Conservation (phyloP, 1,139 yeast species). For the Zhuliangozyma blackwelliae region DNA sequence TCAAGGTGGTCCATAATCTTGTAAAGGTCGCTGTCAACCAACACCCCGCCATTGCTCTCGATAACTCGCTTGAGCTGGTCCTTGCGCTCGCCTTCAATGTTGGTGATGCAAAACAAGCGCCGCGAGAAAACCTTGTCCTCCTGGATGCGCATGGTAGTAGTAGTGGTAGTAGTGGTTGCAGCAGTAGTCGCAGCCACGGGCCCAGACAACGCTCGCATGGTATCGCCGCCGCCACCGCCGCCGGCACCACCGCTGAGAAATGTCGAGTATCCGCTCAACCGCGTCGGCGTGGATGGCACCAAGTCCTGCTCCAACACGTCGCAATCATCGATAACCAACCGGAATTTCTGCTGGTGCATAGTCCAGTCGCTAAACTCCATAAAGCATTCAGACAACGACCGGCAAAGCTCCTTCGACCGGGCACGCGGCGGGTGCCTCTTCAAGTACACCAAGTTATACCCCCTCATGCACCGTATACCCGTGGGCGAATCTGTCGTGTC, state of each 20-base stretch:
- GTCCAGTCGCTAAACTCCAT: slow-evolving; percentile 44
- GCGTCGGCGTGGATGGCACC: slow-evolving; percentile 7
- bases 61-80: slow-evolving; percentile 33
- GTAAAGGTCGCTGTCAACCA: slow-evolving; percentile 47
- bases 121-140: slow-evolving; percentile 14
- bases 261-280: slow-evolving; percentile 4
- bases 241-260: no score
- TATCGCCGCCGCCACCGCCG: no score
- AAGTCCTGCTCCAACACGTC: slow-evolving; percentile 9
- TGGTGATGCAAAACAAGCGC: slow-evolving; percentile 36
- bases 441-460: slow-evolving; percentile 47
- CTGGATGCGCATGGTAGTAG: background rate
- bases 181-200: background rate
- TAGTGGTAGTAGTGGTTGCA: no score
- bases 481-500: slow-evolving; percentile 12
- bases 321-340: slow-evolving; percentile 9
- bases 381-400: slow-evolving; percentile 15
- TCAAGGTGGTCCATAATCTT: slow-evolving; percentile 21
- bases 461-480: slow-evolving; percentile 50
- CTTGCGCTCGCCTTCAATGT: slow-evolving; percentile 35
- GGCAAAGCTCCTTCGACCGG: slow-evolving; percentile 10
- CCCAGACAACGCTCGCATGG: background rate
- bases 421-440: slow-evolving; percentile 17
- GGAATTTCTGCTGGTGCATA: slow-evolving; percentile 31
- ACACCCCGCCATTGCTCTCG: slow-evolving; percentile 48